Evolutionary conservation across 441 rosid species (phyloP), one percentile per base, ranked within the genome.

Genomic region (Kokia cookei): DNA sequence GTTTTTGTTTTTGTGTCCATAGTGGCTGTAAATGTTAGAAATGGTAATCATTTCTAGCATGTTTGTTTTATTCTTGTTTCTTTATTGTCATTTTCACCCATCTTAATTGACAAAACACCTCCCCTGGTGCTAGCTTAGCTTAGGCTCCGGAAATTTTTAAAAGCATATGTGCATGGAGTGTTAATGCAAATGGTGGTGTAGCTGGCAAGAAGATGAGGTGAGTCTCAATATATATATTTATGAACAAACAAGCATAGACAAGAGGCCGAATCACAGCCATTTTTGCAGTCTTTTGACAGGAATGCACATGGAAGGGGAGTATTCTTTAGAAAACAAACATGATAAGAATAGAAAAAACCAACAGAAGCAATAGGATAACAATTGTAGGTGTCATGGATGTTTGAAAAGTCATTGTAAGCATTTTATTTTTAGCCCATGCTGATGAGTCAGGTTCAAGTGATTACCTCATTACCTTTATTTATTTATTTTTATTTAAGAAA

Each of bases 361-460:
- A 5, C 29, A 22, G 11, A 64, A 24, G 42, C 42, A 73, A 51
- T 22, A 45, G 35, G 65, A 66, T 65, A 58, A 45, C 51, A 47
- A 67, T 45, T 27, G 35, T 32, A 32, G 67, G 29, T 11, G 66
- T 27, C 55, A 67, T 68, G 59, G 59, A 47, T 32, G 37, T 37
- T 58, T 69, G 50, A 77, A 6, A 6, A 45, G 66, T 69, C 72
- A 42, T 75, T 42, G 62, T 10, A 32, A 47, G 19, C 69, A 63
- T 76, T 62, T 43, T 32, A 32, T 74, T 43, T 74, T 61, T 59
- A 57, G 50, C 13, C 50, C 54, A 75, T 60, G 54, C 69, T 68
- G 69, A 72, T 45, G 80, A 73, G 81, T 78, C 76, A 60, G 77
- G 60, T 66, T 78, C 63, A 58, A 60, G 43, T 60, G 65, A 60